phyloP scores from a whole-genome alignment of 169 alveolate species.

The Plasmodium gonderi region DNA sequence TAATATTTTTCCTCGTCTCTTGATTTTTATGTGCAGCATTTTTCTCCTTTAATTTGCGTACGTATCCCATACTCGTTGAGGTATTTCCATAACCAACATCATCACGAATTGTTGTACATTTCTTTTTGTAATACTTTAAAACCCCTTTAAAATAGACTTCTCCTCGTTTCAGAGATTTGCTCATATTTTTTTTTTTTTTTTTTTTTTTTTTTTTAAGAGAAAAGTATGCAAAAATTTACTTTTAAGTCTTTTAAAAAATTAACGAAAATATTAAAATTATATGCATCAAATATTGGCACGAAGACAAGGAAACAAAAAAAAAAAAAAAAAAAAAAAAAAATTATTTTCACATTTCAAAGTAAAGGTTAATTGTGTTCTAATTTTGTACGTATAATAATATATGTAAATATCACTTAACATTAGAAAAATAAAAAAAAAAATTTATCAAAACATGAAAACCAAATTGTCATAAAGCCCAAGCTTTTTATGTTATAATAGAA shows the following conservation, averaged over 20 bases:
- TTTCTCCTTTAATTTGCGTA: background rate
- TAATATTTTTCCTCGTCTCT: background rate
- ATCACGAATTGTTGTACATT: background rate
- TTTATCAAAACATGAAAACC: background rate
- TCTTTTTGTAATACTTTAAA: conserved; percentile 45
- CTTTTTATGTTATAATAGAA: background rate
- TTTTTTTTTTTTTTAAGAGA: background rate
- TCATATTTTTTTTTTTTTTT: background rate
- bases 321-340: background rate
- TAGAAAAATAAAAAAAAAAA: background rate
- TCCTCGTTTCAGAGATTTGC: conserved; percentile 20
- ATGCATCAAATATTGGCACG: background rate
- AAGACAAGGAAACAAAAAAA: background rate
- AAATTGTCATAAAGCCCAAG: background rate
- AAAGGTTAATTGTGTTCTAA: background rate
- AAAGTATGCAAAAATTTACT: background rate
- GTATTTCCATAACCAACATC: background rate
- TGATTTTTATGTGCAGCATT: background rate
- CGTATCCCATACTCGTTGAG: background rate
- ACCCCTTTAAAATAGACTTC: conserved; percentile 42
- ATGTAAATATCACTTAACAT: background rate
- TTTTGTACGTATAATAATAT: background rate
- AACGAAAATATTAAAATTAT: background rate
- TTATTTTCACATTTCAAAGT: background rate
- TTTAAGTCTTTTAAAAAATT: background rate